Evolutionary conservation across 805 yeast genomes (phyloP), one percentile per base, ranked within the genome.

Genomic region (Sporopachydermia lactativora): DNA sequence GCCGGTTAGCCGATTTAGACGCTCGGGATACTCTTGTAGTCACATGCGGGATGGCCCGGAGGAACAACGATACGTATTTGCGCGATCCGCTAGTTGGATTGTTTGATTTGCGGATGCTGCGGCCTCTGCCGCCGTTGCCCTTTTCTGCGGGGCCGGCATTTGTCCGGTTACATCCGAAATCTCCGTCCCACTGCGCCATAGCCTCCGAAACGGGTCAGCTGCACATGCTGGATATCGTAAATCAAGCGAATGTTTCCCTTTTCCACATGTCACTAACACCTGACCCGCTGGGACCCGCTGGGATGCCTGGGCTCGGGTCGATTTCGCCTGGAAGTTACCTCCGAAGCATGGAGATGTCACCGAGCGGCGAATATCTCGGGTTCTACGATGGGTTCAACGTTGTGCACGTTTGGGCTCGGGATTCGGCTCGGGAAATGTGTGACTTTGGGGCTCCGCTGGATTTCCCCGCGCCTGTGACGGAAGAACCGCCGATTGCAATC

Each of bases 61-160:
- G 75, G 17, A 71, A 85, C 38, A 72, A 75, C 39, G 75, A 77
- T 38, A 64, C 68, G 4, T 65, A 65, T 42, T 58, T 69, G 15
- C 66, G 75, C 5, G 97, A 92, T 53, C 89, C 95, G 0, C 67
- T 89, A 45, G 86, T 89, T 15, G 78, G 78, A 48, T 75, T 85
- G 15, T 85, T 75, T 55, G 97, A 92, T 56, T 56, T 84, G 19
- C 69, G 94, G 45, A 71, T 75, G 43, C 65, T 82, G 73, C 70
- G 73, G 40, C 70, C 86, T 2, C 58, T 78, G 42, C 65, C 94
- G 0, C 96, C 96, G 3, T 66, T 89, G 4, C 75, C 96, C 3
- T 85, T 86, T 52, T 86, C 92, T 1, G 79, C 86, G 0, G 96
- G 96, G 8, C 96, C 97, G 1, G 69, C 81, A 5, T 81, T 71